Evolutionary conservation across 306 rosid species (phyloP), one percentile per base, ranked within the genome.

Genomic region (Trifolium pratense): DNA sequence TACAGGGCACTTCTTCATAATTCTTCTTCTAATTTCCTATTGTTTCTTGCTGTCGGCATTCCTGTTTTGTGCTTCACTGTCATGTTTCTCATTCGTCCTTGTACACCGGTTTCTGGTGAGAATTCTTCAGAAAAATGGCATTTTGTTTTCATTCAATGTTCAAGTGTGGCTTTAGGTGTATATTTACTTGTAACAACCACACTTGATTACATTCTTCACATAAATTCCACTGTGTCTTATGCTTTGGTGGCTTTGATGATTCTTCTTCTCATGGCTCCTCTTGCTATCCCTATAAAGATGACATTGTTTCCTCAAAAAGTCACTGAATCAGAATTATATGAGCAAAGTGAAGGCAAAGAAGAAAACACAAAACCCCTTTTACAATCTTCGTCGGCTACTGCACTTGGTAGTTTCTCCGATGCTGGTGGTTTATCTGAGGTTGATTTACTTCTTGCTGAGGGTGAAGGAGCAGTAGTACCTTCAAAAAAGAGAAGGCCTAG

Each of bases 381-480:
- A 32, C 37, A 81, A 23, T 71, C 90, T 52, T 13, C 84, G 16
- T 83, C 92, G n/a, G 21, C 82, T 9, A 21, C 59, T 39, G 80
- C 73, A 17, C 80, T 86, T 10, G 92, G 77, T 73, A 83, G 87
- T 56, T 90, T 64, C 29, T 26, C 36, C 58, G 96, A 91, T 17
- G 52, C 36, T 11, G 87, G 85, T 66, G 86, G 85, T 40, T 73
- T 74, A 4, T 82, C 88, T 21, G 97, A 91, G 45, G 84, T 89
- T 61, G 91, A 81, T 31, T 83, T 87, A 92, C 96, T 91, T 83
- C 96, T 91, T 29, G 96, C 96, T 7, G 90, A 70, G 83, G 97
- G 97, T 14, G 97, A 91, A 84, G 96, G 97, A 31, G 97, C 96
- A 14, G 84, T 91, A 21, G 55, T 40, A 10, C 71, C 70, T 51